These are phyloP conservation scores for Eragrostis curvula DNA, from an alignment of 176 grass and related monocot species.

Conservation along the genomic window DNA sequence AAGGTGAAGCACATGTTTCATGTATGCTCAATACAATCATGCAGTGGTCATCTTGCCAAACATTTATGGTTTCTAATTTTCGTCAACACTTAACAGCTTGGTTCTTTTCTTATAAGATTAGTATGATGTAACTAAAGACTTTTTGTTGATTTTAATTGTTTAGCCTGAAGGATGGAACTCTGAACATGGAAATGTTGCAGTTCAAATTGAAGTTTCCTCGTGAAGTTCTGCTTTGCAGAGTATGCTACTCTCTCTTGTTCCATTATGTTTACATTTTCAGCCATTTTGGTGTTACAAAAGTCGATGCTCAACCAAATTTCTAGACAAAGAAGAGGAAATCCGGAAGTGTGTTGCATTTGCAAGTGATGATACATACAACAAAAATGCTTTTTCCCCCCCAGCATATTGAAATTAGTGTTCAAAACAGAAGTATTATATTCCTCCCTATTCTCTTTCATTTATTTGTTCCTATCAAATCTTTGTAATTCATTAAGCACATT, in stretches of 20 bases:
- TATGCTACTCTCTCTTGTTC: conserved; percentile 41
- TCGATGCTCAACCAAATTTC: neutral
- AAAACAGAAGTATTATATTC: neutral
- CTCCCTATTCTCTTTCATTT: conserved; percentile 17
- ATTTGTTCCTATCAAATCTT: neutral
- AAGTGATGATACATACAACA: conserved; percentile 6
- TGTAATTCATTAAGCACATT: neutral
- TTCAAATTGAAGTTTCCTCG: conserved; percentile 92
- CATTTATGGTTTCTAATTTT: neutral
- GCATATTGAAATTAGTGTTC: no score
- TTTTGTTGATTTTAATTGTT: conserved; percentile 6
- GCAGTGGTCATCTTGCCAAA: conserved; percentile 12
- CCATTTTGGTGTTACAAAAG: neutral
- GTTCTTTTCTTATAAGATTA: conserved; percentile 6
- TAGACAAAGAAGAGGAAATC: neutral
- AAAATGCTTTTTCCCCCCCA: neutral
- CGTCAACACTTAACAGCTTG: conserved; percentile 1
- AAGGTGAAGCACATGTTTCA: conserved; percentile 61
- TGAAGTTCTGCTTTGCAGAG: conserved; percentile 95
- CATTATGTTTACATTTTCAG: neutral
- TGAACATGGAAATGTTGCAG: conserved; percentile 93
- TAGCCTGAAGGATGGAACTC: conserved; percentile 96
- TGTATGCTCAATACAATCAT: conserved; percentile 23
- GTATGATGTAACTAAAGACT: conserved; percentile 19
- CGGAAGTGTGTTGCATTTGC: conserved; percentile 5